Evolutionary conservation across 441 rosid species (phyloP).

Genomic region (Hura crepitans): DNA sequence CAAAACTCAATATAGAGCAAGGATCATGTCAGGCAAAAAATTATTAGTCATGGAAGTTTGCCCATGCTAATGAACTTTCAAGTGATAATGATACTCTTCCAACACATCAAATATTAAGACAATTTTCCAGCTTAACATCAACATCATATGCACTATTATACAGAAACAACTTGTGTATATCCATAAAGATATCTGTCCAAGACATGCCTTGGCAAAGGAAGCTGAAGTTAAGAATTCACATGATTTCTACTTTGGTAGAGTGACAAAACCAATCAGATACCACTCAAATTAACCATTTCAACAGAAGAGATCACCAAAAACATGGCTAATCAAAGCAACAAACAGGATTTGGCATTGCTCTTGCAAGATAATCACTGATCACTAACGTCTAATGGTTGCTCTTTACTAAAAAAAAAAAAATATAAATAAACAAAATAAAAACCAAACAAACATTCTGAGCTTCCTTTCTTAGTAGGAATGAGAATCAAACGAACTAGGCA

Average conservation of each 20-base stretch:
- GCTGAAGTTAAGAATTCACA: too few species aligned
- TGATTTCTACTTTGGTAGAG: too few species aligned
- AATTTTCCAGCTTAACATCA: background rate
- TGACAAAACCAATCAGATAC: background rate
- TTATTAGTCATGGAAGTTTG: background rate
- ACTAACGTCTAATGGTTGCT: background rate
- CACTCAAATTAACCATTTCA: background rate
- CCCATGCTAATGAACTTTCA: background rate
- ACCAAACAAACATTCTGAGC: background rate
- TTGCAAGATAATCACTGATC: background rate
- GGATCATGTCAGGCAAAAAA: background rate
- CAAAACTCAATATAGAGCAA: background rate
- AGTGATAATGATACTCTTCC: background rate
- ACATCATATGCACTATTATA: background rate
- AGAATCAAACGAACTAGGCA: background rate
- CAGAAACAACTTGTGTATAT: background rate
- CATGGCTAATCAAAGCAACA: background rate
- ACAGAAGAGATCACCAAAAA: background rate
- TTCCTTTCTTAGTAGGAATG: background rate
- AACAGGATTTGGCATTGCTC: background rate
- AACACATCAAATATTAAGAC: background rate
- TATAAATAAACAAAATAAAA: background rate
- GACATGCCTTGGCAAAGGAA: too few species aligned
- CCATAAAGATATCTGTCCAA: too few species aligned
- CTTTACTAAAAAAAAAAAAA: too few species aligned